A percentile compares a stretch with the other conserved stretches of the same genome.
Conservation (phyloP, 371 early-diverging fungal species). For the Zychaea mexicana region DNA sequence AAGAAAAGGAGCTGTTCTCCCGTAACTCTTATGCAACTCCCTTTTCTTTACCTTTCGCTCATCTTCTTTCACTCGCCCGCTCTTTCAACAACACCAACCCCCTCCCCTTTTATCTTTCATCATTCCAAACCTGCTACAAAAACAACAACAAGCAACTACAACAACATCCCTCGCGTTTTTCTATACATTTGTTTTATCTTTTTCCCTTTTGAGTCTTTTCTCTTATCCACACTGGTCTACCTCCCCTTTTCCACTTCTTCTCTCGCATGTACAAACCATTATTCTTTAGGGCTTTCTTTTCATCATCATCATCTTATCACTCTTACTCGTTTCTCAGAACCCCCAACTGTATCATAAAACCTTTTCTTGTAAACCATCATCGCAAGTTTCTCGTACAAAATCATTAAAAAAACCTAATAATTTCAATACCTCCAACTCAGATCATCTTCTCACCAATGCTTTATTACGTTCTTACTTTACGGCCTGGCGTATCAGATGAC, state of each 20-base stretch:
- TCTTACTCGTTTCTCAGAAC: neutral
- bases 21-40: too few species aligned
- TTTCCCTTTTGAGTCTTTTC: neutral
- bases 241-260: too few species aligned
- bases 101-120: neutral
- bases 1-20: too few species aligned
- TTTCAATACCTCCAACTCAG: too few species aligned
- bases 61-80: too few species aligned
- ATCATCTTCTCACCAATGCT: too few species aligned
- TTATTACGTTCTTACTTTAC: too few species aligned
- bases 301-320: neutral
- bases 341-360: neutral
- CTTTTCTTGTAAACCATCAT: too few species aligned
- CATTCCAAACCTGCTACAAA: neutral
- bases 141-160: neutral
- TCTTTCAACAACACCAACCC: too few species aligned
- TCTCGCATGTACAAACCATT: neutral
- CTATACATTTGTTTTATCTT: conserved; percentile 6
- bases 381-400: neutral
- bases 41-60: too few species aligned
- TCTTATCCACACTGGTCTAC: too few species aligned
- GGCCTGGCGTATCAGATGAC: too few species aligned
- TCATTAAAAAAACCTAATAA: neutral
- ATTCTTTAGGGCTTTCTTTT: neutral
- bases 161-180: neutral